Base-by-base conservation (phyloP, 192 early-diverging fungal genomes). In the Ambispora gerdemannii region DNA sequence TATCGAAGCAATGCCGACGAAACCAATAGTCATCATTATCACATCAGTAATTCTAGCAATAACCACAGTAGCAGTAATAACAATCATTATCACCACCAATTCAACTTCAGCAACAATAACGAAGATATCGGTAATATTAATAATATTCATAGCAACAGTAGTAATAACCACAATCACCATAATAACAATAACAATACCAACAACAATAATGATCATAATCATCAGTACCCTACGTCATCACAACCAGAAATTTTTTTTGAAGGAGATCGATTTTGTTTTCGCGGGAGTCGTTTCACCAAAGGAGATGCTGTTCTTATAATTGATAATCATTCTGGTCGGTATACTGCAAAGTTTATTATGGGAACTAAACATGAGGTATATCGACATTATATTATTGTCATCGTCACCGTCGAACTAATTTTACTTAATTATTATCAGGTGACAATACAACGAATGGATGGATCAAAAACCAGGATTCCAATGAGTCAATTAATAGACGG, bases 391-490 rank as follows among this genome's bases (percentile, higher is more conserved):
- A 7, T 25, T 35, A 4, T 13, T 58, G 55, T 28, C 15, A 43
- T 43, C 38, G 15, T 10, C 6, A 43, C 15, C 6, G 38, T 43
- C 15, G 38, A 43, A 43, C 38, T 10, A 43, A 43, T 43, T 43
- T 15, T 43, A 10, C 6, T 43, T 43, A 10, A 15, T n/a, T n/a
- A 25, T 27, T n/a, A 20, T 61, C 33, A 70, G 68, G 68, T 60
- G 15, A 52, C 60, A 58, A 60, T 70, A 60, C 68, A 70, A 24
- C 24, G 43, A 47, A 50, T 52, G 7, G 68, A 70, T 31, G 68
- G 68, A 47, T 70, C 68, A n/a, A 70, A 43, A 32, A 60, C 68
- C 31, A 28, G 55, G 49, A 15, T 70, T 28, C 53, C 58, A 60
- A 32, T 60, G 25, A 70, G 55, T 60, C 32, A 56, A 49, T 31